Percentiles rank a stretch among this genome's conserved stretches.
Conservation (phyloP, 2,329 filamentous ascomycete genomes). For the Dryadomyces quercus-mongolicae region DNA sequence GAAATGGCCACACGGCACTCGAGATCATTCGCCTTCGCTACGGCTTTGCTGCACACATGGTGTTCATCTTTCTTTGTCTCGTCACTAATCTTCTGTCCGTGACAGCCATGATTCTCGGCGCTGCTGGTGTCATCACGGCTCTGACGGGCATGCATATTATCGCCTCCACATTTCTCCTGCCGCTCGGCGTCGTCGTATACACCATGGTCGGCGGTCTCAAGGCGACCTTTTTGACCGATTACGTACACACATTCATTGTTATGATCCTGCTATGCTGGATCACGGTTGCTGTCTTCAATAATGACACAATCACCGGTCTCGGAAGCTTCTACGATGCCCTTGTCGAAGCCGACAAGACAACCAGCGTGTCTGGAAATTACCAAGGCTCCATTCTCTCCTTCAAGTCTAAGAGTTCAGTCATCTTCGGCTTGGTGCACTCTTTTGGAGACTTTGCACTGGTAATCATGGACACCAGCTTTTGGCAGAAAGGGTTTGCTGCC, state of each 20-base stretch:
- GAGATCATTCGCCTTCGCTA: conserved; percentile 75
- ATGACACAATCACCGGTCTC: conserved; percentile 59
- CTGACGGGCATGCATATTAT: conserved; percentile 63
- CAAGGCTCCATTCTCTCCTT: conserved; percentile 81
- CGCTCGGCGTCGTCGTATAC: conserved; percentile 68
- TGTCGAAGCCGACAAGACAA: conserved; percentile 49
- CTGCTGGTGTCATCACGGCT: conserved; percentile 58
- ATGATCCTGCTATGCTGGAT: conserved; percentile 54
- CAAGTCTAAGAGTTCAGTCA: conserved; percentile 70
- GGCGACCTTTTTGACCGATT: conserved; percentile 75
- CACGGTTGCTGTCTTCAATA: conserved; percentile 68
- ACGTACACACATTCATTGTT: conserved; percentile 70
- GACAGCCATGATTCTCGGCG: conserved; percentile 80
- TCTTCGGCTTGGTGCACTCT: conserved; percentile 32
- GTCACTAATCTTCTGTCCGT: conserved; percentile 80
- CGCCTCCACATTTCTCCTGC: conserved; percentile 73
- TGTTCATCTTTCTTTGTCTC: conserved; percentile 71
- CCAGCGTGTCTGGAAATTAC: conserved; percentile 69
- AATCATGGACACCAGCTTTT: conserved; percentile 78
- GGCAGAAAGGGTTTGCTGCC: conserved; percentile 85
- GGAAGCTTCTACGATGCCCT: conserved; percentile 76
- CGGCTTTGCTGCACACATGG: conserved; percentile 55
- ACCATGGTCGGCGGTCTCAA: conserved; percentile 70
- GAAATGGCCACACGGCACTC: conserved; percentile 69
- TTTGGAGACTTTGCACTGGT: conserved; percentile 63